Conservation (phyloP, 768 basidiomycete genomes). For the Mycena latifolia region DNA sequence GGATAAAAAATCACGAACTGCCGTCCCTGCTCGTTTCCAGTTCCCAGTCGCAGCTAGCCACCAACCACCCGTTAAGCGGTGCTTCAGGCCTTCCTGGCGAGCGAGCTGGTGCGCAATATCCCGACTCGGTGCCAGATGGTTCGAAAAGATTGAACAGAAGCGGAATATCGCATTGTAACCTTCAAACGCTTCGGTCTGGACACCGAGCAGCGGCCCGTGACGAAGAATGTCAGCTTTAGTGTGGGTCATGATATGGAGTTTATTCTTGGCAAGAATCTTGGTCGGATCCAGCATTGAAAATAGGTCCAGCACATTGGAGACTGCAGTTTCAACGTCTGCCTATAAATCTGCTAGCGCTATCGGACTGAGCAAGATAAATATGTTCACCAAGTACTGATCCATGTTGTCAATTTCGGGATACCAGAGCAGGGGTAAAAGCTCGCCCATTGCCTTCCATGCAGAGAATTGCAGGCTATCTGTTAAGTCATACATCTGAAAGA, state of each 20-base stretch:
- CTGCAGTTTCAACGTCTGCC: slow-evolving; percentile 14
- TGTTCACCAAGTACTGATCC: slow-evolving; percentile 48
- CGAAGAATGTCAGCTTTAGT: slow-evolving; percentile 17
- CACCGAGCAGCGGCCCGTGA: slow-evolving; percentile 32
- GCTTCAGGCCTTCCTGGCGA: slow-evolving; percentile 30
- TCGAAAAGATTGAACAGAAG: slow-evolving; percentile 38
- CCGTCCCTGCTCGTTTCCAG: not conserved
- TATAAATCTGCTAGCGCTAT: not conserved
- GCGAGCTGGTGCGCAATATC: slow-evolving; percentile 37
- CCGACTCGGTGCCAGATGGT: slow-evolving; percentile 46
- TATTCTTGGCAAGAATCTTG: slow-evolving; percentile 35
- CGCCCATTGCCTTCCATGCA: slow-evolving; percentile 47
- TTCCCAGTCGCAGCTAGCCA: slow-evolving; percentile 1
- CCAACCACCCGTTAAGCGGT: slow-evolving; percentile 32
- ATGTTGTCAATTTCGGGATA: slow-evolving; percentile 52
- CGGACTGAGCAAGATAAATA: not conserved
- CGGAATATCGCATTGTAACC: slow-evolving; percentile 46
- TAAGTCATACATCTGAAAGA: slow-evolving; percentile 54
- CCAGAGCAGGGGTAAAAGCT: slow-evolving; percentile 55
- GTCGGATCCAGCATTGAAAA: slow-evolving; percentile 32
- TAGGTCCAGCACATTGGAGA: slow-evolving; percentile 37
- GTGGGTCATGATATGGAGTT: slow-evolving; percentile 38
- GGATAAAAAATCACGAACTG: slow-evolving; percentile 8
- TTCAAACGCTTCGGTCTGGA: slow-evolving; percentile 40
- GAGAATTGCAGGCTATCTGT: slow-evolving; percentile 37